phyloP scores from a whole-genome alignment of 768 basidiomycete species.

The Coprinellus aureogranulatus region DNA sequence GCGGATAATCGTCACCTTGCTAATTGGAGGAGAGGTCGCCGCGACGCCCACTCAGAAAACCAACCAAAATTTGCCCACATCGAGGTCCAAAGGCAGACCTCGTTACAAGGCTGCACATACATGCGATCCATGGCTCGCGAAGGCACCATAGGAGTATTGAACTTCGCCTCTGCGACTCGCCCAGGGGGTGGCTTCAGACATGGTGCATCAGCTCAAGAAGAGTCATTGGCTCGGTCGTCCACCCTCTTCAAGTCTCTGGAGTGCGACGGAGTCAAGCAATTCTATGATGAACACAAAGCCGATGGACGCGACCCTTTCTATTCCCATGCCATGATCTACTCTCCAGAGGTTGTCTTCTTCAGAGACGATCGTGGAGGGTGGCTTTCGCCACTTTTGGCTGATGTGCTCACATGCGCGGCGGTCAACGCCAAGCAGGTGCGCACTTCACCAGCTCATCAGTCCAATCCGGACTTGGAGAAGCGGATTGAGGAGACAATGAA shows the following conservation, averaged over 20 bases:
- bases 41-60: not conserved
- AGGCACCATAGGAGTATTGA: slow-evolving; percentile 49
- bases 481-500: slow-evolving; percentile 46
- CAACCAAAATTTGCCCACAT: not conserved
- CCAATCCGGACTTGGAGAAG: slow-evolving; percentile 17
- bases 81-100: not conserved
- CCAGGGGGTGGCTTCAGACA: slow-evolving; percentile 73
- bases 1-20: not conserved
- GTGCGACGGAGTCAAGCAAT: slow-evolving; percentile 48
- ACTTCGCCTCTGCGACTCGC: slow-evolving; percentile 71
- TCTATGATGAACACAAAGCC: slow-evolving; percentile 54
- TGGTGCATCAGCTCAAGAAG: slow-evolving; percentile 78
- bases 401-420: slow-evolving; percentile 67
- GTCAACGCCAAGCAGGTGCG: slow-evolving; percentile 59
- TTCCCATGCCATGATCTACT: slow-evolving; percentile 74
- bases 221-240: slow-evolving; percentile 73
- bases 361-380: slow-evolving; percentile 59
- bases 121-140: not conserved
- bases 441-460: not conserved
- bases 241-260: slow-evolving; percentile 65
- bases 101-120: not conserved
- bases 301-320: slow-evolving; percentile 42
- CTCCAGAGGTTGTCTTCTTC: slow-evolving; percentile 58
- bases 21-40: not conserved
- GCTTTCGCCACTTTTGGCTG: slow-evolving; percentile 54